phyloP scores from a whole-genome alignment of 1,139 yeast species.

The Nakaseomyces bracarensis region DNA sequence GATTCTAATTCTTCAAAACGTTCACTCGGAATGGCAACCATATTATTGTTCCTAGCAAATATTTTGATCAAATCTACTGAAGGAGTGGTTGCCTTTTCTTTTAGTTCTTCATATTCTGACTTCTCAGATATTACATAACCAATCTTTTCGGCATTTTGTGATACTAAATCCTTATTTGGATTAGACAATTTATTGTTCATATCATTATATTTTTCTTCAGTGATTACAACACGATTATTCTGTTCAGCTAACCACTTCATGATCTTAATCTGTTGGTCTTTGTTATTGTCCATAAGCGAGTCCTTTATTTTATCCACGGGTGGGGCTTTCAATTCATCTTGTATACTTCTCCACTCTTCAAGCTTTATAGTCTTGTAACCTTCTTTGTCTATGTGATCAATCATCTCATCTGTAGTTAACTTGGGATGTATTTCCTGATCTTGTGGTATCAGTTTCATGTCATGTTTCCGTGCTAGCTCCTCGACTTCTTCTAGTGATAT shows the following conservation, averaged over 20 bases:
- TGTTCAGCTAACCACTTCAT: constrained; percentile 10
- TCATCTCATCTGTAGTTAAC: background rate
- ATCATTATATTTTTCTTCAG: constrained; percentile 6
- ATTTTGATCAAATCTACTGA: constrained; percentile 1
- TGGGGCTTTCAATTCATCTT: background rate
- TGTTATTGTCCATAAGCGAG: background rate
- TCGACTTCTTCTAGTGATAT: background rate
- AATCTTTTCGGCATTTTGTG: constrained; percentile 7
- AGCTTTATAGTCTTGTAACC: background rate
- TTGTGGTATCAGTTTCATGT: constrained; percentile 3
- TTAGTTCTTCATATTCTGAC: constrained; percentile 6
- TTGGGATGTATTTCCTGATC: background rate
- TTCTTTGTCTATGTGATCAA: background rate
- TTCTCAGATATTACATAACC: constrained; percentile 8
- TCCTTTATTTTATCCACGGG: background rate
- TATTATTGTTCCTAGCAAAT: constrained; percentile 4
- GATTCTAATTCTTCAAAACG: background rate
- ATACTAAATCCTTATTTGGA: constrained; percentile 7
- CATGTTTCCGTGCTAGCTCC: background rate
- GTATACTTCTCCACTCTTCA: background rate
- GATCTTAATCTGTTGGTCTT: constrained; percentile 4
- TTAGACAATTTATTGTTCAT: constrained; percentile 7
- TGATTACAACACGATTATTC: constrained; percentile 9
- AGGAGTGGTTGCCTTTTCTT: constrained; percentile 2
- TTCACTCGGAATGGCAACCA: constrained; percentile 2